These are phyloP conservation scores for Coprinopsis sp. DNA, from an alignment of 768 basidiomycete species.

Conservation along the genomic window DNA sequence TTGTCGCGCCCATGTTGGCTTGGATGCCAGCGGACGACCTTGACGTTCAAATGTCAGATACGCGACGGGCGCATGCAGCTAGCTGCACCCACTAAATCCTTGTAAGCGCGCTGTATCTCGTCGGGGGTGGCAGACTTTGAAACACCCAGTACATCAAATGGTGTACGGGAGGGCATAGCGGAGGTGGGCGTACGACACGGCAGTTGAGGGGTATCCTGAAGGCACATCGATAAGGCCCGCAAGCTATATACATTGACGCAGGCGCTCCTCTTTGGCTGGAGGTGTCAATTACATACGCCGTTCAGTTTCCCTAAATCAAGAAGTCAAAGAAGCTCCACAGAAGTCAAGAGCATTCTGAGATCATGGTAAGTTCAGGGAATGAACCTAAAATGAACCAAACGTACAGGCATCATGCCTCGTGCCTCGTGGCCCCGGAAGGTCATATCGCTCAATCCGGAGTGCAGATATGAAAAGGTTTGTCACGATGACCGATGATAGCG, in stretches of 20 bases:
- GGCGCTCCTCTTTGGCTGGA: background rate
- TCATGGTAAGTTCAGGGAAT: slow-evolving; percentile 6
- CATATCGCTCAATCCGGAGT: background rate
- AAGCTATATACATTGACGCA: background rate
- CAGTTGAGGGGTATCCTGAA: background rate
- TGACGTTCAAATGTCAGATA: slow-evolving; percentile 11
- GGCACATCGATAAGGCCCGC: background rate
- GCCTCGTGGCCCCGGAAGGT: background rate
- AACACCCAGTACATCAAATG: slow-evolving; percentile 11
- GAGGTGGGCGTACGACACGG: background rate
- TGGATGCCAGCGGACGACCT: slow-evolving; percentile 66
- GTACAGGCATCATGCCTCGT: slow-evolving; percentile 1
- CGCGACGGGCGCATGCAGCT: slow-evolving; percentile 15
- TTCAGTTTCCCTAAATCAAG: background rate
- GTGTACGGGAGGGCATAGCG: slow-evolving; percentile 8
- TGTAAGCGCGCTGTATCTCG: slow-evolving; percentile 58
- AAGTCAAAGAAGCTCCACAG: slow-evolving; percentile 2
- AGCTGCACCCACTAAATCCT: slow-evolving; percentile 43
- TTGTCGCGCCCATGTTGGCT: slow-evolving; percentile 56
- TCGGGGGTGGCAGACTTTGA: slow-evolving; percentile 37
- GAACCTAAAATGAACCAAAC: background rate
- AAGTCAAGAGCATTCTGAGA: background rate
- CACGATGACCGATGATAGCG: slow-evolving; percentile 4
- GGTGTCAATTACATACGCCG: background rate
- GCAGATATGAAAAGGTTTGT: background rate